phyloP scores from a whole-genome alignment of 2,329 filamentous ascomycete species.

The Thermothelomyces thermophilus region DNA sequence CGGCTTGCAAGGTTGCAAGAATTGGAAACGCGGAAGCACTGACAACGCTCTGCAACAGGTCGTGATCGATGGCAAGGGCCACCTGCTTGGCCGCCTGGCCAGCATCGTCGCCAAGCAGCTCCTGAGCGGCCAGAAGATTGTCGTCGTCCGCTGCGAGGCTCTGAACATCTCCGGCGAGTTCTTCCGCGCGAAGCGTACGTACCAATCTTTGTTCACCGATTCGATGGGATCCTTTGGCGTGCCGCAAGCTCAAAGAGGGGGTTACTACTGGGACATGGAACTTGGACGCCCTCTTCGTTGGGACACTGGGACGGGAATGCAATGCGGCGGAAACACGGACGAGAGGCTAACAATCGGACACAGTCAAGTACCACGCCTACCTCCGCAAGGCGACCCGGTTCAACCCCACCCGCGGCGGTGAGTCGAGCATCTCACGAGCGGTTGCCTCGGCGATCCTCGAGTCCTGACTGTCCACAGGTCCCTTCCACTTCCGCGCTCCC shows the following conservation, averaged over 20 bases:
- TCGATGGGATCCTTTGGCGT: not conserved
- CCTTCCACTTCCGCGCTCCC: conserved; percentile 99
- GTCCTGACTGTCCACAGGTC: conserved; percentile 55
- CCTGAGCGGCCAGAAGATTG: conserved; percentile 98
- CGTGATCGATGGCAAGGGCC: conserved; percentile 99
- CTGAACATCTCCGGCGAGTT: conserved; percentile 99
- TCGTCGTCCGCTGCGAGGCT: conserved; percentile 96
- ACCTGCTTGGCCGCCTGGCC: conserved; percentile 98
- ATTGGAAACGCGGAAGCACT: conserved; percentile 26
- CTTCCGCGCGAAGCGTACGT: conserved; percentile 99
- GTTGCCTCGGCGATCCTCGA: conserved; percentile 34
- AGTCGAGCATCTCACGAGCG: conserved; percentile 36
- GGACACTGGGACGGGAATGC: not conserved
- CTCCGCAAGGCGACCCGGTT: conserved; percentile 99
- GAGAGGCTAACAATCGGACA: conserved; percentile 44
- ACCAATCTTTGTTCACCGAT: conserved; percentile 24
- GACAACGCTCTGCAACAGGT: conserved; percentile 51
- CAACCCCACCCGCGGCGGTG: conserved; percentile 98
- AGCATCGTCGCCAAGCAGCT: conserved; percentile 98
- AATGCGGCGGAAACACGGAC: not conserved
- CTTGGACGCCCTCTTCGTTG: not conserved
- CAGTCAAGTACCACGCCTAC: conserved; percentile 99
- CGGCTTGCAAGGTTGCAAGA: not conserved
- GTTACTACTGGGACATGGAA: not conserved
- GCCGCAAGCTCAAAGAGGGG: not conserved